Base-by-base conservation (phyloP, 2,329 filamentous ascomycete species). In the Nemania bipapillata region DNA sequence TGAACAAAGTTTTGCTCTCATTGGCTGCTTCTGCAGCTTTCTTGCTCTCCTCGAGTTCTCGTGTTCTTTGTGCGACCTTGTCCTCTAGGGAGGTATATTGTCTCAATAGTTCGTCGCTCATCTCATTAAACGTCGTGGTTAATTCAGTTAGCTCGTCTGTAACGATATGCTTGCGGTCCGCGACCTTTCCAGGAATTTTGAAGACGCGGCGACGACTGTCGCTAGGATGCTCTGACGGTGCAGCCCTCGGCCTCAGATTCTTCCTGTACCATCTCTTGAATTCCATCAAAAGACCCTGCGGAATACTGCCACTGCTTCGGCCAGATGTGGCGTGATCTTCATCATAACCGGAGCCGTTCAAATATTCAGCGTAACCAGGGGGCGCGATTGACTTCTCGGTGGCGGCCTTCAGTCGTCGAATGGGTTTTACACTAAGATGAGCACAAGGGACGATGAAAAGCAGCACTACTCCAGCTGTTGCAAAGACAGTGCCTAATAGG, bases 1-100 rank as follows among this genome's bases (percentile, higher is more conserved):
- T 96, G 82, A 98, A 98, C 8, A 98, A 85, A 0, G 96, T 98
- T 82, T 99, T 99, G 84, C 93, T 96, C 81, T 97, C 92, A 75
- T 97, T 97, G 3, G 94, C 94, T n/a, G 92, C 92, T 79, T 97
- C 94, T 1, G 94, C 94, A 1, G 93, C 93, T 81, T 93, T 93
- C 79, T 97, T 97, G 82, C 91, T 96, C 69, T 93, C 88, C 76
- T 97, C 93, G 0, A 97, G 84, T 79, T 97, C 92, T 40, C 88
- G 88, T 0, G 94, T 97, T 63, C 94, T 86, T 78, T 94, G 90
- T 6, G 88, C 88, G 0, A 97, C 94, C 74, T 95, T 91, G 65
- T 95, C 90, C 78, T 97, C 94, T 0, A 97, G 83, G 11, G 89
- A 90, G 32, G 90, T 89, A 76, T 97, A 97, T 76, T 97, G 94